Evolutionary conservation across 2,329 filamentous ascomycete species (phyloP).

Genomic region (Lasiodiplodia theobromae): DNA sequence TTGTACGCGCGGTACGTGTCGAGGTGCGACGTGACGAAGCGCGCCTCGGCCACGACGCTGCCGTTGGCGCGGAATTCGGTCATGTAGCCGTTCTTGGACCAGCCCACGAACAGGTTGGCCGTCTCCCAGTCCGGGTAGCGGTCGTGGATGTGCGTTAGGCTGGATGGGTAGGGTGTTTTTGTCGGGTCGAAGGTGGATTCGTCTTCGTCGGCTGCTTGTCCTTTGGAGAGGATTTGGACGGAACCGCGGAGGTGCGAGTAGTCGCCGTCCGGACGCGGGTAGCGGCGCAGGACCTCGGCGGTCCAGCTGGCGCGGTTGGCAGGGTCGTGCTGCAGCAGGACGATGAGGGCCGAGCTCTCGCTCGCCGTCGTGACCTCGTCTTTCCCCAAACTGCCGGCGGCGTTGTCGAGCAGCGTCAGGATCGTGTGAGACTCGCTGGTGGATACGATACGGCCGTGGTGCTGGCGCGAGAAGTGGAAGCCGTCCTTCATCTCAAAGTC

Average conservation of each 20-base stretch:
- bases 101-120: conserved; percentile 46
- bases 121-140: conserved; percentile 34
- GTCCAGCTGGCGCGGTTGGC: conserved; percentile 17
- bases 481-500: conserved; percentile 32
- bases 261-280: conserved; percentile 59
- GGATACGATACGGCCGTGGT: conserved; percentile 38
- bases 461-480: conserved; percentile 21
- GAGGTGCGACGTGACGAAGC: conserved; percentile 42
- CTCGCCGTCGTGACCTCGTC: conserved; percentile 35
- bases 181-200: neutral
- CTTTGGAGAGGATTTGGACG: conserved; percentile 48
- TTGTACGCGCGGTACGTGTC: conserved; percentile 52
- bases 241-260: conserved; percentile 62
- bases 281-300: conserved; percentile 36
- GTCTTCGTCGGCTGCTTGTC: neutral
- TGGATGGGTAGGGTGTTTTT: neutral
- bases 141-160: conserved; percentile 10
- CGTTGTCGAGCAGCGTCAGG: conserved; percentile 63
- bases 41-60: conserved; percentile 41
- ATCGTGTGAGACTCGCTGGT: conserved; percentile 56
- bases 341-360: conserved; percentile 16
- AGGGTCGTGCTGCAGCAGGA: conserved; percentile 24
- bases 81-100: conserved; percentile 45
- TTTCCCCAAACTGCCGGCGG: conserved; percentile 55
- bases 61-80: conserved; percentile 43